phyloP scores from a whole-genome alignment of 306 rosid species.

The Heteromeles arbutifolia region DNA sequence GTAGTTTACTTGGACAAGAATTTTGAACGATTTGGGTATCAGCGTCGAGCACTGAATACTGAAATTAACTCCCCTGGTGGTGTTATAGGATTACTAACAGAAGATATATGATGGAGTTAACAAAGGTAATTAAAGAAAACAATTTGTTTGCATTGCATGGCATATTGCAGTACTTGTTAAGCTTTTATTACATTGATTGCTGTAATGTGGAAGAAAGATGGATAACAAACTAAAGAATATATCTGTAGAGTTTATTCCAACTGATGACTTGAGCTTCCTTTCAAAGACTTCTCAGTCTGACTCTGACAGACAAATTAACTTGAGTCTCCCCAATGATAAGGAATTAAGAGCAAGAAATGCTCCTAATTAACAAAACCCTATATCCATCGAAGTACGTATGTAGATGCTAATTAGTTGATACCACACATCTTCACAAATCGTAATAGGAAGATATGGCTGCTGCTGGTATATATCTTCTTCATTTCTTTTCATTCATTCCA shows the following conservation, averaged over 20 bases:
- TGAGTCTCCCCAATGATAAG: slow-evolving; percentile 17
- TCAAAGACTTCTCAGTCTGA: not conserved
- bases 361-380: not conserved
- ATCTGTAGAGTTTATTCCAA: slow-evolving; percentile 17
- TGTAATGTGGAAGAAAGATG: not conserved
- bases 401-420: not conserved
- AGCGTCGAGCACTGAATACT: too few species aligned
- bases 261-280: not conserved
- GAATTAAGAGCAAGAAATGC: slow-evolving; percentile 16
- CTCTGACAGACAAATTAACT: slow-evolving; percentile 1
- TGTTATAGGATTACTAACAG: too few species aligned
- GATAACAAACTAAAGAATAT: not conserved
- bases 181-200: slow-evolving; percentile 1
- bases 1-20: too few species aligned
- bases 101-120: not conserved
- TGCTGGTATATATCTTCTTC: not conserved
- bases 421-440: not conserved
- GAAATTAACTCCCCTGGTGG: too few species aligned
- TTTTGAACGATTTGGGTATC: too few species aligned
- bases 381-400: not conserved
- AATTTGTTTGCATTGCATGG: not conserved
- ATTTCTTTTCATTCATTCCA: slow-evolving; percentile 44
- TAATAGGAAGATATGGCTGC: not conserved
- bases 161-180: not conserved
- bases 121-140: not conserved